Conservation (phyloP, 1,139 yeast species). For the Saccharomyces hybrid region DNA sequence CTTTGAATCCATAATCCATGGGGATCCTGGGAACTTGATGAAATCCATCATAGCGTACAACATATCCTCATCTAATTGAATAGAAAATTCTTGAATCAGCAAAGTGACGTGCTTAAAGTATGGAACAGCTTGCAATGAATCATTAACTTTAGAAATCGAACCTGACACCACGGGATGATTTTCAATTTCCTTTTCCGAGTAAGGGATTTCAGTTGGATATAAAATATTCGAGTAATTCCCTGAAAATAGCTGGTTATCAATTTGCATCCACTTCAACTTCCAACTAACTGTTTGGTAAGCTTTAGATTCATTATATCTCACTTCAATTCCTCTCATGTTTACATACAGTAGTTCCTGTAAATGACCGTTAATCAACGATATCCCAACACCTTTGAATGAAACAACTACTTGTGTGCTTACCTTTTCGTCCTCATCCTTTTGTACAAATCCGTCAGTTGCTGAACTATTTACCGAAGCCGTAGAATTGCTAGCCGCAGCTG, state of each 20-base stretch:
- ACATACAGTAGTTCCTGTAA: conserved; percentile 75
- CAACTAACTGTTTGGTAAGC: conserved; percentile 71
- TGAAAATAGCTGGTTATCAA: conserved; percentile 87
- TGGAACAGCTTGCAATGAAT: conserved; percentile 81
- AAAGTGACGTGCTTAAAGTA: conserved; percentile 88
- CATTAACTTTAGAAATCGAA: conserved; percentile 75
- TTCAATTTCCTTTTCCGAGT: conserved; percentile 74
- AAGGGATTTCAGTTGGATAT: conserved; percentile 90
- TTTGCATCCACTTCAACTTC: conserved; percentile 88
- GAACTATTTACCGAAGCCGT: conserved; percentile 33
- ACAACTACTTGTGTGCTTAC: conserved; percentile 54
- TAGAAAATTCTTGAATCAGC: conserved; percentile 79
- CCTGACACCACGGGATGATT: conserved; percentile 88
- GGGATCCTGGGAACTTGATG: conserved; percentile 62
- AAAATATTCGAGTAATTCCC: conserved; percentile 81
- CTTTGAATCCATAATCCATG: conserved; percentile 44
- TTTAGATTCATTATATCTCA: conserved; percentile 78
- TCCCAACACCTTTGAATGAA: conserved; percentile 79
- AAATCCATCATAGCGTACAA: conserved; percentile 76
- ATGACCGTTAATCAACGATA: conserved; percentile 69
- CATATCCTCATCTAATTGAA: conserved; percentile 93
- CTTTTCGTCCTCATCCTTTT: conserved; percentile 61
- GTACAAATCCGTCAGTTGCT: conserved; percentile 48
- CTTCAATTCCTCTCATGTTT: conserved; percentile 72
- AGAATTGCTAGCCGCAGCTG: conserved; percentile 11